Base-by-base conservation (phyloP, 805 yeast genomes). In the Nakazawaea ishiwadae region DNA sequence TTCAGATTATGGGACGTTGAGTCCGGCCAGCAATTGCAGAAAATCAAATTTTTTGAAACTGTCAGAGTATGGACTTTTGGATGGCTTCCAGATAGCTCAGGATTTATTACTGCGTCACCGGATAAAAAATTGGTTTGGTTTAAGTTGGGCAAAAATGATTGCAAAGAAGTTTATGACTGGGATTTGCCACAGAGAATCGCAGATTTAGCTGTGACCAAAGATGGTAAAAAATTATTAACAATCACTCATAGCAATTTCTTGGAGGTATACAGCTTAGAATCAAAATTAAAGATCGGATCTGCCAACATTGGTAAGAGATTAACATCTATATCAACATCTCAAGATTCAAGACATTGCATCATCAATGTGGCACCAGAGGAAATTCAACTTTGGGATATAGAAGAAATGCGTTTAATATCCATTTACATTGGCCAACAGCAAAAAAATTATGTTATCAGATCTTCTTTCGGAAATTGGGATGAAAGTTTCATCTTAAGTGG, bases 401-500 rank as follows among this genome's bases (percentile, higher is more conserved):
- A 69, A 29, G 71, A 68, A 43, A 74, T 79, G 4, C 62, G 77
- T 1, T 55, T 88, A 15, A 70, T 76, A 21, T 77, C 78, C 42
- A 84, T 78, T 51, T 82, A 75, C 47, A 65, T 77, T 35, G 96
- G 96, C 1, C 86, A 83, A 54, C 71, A 73, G 42, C 95, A 85
- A 56, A 73, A 76, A 21, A 71, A 79, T 19, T 81, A 69, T 52
- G 78, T 88, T 29, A 77, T 90, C 16, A 68, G 95, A 37, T 80
- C 95, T 1, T 73, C 87, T 49, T 81, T 88, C 55, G 95, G 95
- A 0, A 81, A 81, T 35, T 70, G 72, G 43, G 70, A 77, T 45
- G 91, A 85, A 50, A 79, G 80, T 47, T 65, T 85, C 38, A 74
- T 87, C 0, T 63, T 82, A n/a, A 77, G 88, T 49, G 96, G 96